Evolutionary conservation across 169 alveolate genomes (phyloP).

Genomic region (Plasmodium gaboni): DNA sequence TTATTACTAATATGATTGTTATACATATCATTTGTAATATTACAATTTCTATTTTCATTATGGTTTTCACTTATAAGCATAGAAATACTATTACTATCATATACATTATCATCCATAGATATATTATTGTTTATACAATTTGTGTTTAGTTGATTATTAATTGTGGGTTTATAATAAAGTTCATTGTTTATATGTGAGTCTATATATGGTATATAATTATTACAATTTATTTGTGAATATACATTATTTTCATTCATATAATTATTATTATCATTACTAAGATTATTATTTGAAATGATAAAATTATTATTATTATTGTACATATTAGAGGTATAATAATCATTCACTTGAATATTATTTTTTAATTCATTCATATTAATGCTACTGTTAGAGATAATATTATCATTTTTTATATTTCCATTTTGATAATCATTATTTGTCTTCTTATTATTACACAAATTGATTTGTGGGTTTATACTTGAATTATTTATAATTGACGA

Average conservation of each 20-base stretch:
- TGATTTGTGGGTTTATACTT: not conserved
- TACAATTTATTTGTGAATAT: slow-evolving; percentile 16
- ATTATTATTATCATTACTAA: not conserved
- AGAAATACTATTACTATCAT: not conserved
- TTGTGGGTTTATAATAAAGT: not conserved
- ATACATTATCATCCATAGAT: slow-evolving; percentile 6
- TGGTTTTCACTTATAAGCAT: not conserved
- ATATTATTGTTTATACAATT: slow-evolving; percentile 10
- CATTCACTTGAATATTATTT: not conserved
- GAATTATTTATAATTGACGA: slow-evolving; percentile 9
- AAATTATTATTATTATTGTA: slow-evolving; percentile 1
- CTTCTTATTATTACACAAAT: slow-evolving; percentile 8
- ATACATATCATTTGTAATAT: not conserved
- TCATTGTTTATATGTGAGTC: slow-evolving; percentile 8
- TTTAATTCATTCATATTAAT: slow-evolving; percentile 10
- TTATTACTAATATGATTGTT: not conserved
- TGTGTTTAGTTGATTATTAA: slow-evolving; percentile 8
- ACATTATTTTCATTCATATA: not conserved
- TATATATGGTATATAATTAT: slow-evolving; percentile 16
- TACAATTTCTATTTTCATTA: slow-evolving; percentile 3
- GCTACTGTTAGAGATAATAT: slow-evolving; percentile 2
- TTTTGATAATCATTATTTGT: not conserved
- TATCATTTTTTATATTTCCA: slow-evolving; percentile 4
- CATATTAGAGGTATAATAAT: slow-evolving; percentile 11
- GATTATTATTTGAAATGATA: no score